Percentiles rank a stretch among this genome's conserved stretches.
These are phyloP conservation scores for Tuber melanosporum DNA, from an alignment of 495 filamentous ascomycete genomes.

Conservation along the genomic window DNA sequence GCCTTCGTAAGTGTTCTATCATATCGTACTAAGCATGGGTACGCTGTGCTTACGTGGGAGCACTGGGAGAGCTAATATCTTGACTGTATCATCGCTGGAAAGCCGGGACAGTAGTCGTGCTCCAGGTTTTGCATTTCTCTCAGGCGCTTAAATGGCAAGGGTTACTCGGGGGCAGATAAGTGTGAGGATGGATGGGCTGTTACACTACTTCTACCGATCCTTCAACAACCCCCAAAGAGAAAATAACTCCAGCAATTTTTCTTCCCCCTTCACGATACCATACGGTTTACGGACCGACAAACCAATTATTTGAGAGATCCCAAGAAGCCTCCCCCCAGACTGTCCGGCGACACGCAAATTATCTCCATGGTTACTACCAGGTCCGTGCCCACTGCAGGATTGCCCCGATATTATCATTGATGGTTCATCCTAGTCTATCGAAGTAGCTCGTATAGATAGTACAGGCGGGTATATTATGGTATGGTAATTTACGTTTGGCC, in stretches of 20 bases:
- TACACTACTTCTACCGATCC: background rate
- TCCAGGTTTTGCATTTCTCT: background rate
- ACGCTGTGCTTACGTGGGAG: background rate
- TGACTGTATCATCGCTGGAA: background rate
- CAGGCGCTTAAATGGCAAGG: background rate
- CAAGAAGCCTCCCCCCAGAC: background rate
- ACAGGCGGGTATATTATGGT: background rate
- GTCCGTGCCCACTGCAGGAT: background rate
- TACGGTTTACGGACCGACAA: background rate
- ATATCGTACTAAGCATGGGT: background rate
- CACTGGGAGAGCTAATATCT: background rate
- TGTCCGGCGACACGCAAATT: background rate
- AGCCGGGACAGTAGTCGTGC: background rate
- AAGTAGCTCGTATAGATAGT: background rate
- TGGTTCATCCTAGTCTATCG: background rate
- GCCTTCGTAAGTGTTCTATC: background rate
- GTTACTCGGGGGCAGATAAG: background rate
- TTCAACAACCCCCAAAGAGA: background rate
- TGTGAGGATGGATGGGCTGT: background rate
- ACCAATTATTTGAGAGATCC: background rate
- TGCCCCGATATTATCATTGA: background rate
- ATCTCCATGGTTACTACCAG: background rate
- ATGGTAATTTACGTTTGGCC: background rate
- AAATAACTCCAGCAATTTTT: background rate
- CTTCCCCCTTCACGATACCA: background rate